These are phyloP conservation scores for Citrus hindsii DNA, from an alignment of 345 rosid genomes.

Conservation along the genomic window DNA sequence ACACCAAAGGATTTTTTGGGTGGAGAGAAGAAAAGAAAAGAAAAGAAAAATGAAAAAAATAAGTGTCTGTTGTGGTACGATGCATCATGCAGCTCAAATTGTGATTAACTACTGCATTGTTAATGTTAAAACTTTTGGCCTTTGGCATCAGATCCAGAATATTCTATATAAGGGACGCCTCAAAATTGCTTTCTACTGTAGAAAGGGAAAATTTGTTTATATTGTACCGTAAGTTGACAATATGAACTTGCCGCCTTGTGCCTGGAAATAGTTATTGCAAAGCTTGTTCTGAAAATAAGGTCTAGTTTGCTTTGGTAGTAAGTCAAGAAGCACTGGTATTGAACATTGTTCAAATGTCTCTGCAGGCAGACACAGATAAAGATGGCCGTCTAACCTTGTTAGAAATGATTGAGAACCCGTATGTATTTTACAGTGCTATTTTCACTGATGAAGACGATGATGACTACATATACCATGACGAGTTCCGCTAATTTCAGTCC, in stretches of 20 bases:
- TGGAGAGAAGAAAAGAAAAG: not conserved
- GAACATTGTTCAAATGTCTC: slow-evolving; percentile 7
- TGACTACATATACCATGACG: slow-evolving; percentile 65
- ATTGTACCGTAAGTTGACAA: not conserved
- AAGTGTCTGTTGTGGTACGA: not conserved
- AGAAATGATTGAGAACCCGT: slow-evolving; percentile 94
- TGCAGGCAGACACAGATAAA: slow-evolving; percentile 88
- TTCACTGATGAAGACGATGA: slow-evolving; percentile 79
- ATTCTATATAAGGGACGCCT: not conserved
- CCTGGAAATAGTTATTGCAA: not conserved
- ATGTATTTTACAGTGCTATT: slow-evolving; percentile 88
- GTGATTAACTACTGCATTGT: not conserved
- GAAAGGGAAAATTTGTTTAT: not conserved
- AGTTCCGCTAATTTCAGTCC: slow-evolving; percentile 59
- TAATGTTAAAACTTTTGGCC: not conserved
- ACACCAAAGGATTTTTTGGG: not conserved
- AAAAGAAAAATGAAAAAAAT: too few species aligned
- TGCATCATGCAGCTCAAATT: not conserved
- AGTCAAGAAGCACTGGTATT: not conserved
- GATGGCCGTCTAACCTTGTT: slow-evolving; percentile 69
- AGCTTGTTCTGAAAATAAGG: not conserved
- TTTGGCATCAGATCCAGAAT: not conserved
- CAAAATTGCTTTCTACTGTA: not conserved
- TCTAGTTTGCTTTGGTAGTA: not conserved
- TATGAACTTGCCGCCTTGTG: not conserved